These are phyloP conservation scores for Chlorella sp. DNA, from an alignment of 139 green algal genomes.

Conservation along the genomic window DNA sequence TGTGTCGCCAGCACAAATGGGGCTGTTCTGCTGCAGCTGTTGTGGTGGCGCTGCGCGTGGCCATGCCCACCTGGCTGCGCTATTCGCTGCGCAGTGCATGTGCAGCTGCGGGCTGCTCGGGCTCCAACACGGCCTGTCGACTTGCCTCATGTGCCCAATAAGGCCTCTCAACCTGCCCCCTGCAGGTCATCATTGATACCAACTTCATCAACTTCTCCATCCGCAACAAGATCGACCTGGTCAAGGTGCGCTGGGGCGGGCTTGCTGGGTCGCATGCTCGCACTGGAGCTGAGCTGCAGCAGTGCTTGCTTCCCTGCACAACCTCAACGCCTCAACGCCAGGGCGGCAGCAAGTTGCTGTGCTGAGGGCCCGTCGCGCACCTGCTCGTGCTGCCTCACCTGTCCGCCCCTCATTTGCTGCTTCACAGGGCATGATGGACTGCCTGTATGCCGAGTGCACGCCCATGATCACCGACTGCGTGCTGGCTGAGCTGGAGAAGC, in stretches of 20 bases:
- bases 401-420: too few species aligned
- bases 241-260: neutral
- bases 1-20: too few species aligned
- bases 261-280: constrained; percentile 94
- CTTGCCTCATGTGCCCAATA: neutral
- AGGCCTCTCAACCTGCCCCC: neutral
- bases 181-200: constrained; percentile 93
- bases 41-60: too few species aligned
- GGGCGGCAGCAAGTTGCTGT: neutral
- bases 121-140: neutral
- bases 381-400: too few species aligned
- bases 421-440: constrained; percentile 99
- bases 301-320: too few species aligned
- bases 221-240: constrained; percentile 92
- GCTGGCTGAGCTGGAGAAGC: constrained; percentile 99
- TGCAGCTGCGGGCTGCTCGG: neutral
- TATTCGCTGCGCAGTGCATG: neutral
- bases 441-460: constrained; percentile 98
- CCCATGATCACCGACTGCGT: constrained; percentile 99
- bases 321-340: constrained; percentile 90
- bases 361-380: neutral
- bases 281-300: too few species aligned
- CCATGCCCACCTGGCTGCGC: neutral
- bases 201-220: constrained; percentile 99
- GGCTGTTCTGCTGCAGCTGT: neutral